A percentile compares a stretch with the other conserved stretches of the same genome.
phyloP scores from a whole-genome alignment of 306 rosid species.

The Castanea sativa region DNA sequence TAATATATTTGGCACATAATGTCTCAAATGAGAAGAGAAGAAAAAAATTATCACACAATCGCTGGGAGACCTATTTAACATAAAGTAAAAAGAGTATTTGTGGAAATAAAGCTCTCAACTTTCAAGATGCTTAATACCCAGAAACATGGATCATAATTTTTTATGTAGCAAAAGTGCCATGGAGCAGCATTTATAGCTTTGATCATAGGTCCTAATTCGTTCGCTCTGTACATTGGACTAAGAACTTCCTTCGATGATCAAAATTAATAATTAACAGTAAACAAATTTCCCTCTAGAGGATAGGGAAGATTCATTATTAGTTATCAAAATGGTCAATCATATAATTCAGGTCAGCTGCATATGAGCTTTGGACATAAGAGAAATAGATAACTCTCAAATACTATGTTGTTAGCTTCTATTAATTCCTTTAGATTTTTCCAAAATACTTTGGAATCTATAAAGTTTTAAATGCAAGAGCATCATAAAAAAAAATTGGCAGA shows the following conservation, averaged over 20 bases:
- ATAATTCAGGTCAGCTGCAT: background rate
- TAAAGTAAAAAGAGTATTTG: background rate
- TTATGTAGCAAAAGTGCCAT: background rate
- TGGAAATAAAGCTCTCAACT: background rate
- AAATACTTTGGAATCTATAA: background rate
- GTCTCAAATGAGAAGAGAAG: too few relatives aligned
- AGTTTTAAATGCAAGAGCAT: conserved; percentile 11
- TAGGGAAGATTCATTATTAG: background rate
- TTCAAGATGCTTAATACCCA: background rate
- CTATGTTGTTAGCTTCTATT: background rate
- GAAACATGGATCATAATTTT: background rate
- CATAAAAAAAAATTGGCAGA: background rate
- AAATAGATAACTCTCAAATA: background rate
- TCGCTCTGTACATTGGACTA: background rate
- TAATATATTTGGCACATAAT: too few relatives aligned
- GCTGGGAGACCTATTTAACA: background rate
- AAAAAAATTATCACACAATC: too few relatives aligned
- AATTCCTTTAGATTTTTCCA: background rate
- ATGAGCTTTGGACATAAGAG: background rate
- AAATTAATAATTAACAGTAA: background rate
- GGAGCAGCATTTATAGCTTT: background rate
- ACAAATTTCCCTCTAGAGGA: background rate
- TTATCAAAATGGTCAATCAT: background rate
- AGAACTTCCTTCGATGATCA: background rate
- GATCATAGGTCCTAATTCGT: background rate